Evolutionary conservation across 495 filamentous ascomycete species (phyloP).

Genomic region (Penicillium pancosmium): DNA sequence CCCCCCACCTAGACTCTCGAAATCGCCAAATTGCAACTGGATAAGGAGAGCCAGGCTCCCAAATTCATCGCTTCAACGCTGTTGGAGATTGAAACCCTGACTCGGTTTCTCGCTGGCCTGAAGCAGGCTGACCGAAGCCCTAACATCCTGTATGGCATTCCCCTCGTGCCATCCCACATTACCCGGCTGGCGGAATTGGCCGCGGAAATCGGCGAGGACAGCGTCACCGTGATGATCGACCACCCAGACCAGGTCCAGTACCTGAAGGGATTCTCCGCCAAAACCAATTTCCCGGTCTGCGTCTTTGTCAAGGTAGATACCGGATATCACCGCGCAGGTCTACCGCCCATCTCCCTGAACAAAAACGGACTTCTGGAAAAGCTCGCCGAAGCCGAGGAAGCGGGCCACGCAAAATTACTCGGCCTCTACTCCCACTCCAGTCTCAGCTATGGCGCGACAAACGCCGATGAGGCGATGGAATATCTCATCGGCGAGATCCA

Average conservation of each 20-base stretch:
- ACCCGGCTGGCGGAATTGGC: slow-evolving; percentile 58
- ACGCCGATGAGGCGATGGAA: slow-evolving; percentile 56
- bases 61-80: slow-evolving; percentile 80
- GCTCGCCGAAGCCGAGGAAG: slow-evolving; percentile 41
- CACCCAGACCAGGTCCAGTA: slow-evolving; percentile 61
- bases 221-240: slow-evolving; percentile 72
- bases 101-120: slow-evolving; percentile 63
- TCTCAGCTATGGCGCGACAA: slow-evolving; percentile 63
- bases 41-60: slow-evolving; percentile 50
- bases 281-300: slow-evolving; percentile 46
- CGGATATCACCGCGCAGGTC: slow-evolving; percentile 75
- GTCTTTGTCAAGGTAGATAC: slow-evolving; percentile 81
- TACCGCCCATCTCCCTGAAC: slow-evolving; percentile 52
- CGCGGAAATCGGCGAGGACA: slow-evolving; percentile 49
- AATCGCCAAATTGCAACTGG: slow-evolving; percentile 74
- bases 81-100: slow-evolving; percentile 70
- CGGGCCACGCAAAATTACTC: slow-evolving; percentile 47
- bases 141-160: slow-evolving; percentile 78
- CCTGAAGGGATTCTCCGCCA: slow-evolving; percentile 40
- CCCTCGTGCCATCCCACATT: slow-evolving; percentile 64
- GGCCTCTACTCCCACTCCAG: slow-evolving; percentile 84
- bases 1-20: slow-evolving; percentile 62
- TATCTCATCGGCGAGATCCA: slow-evolving; percentile 64
- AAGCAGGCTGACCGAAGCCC: slow-evolving; percentile 50
- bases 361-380: slow-evolving; percentile 55